Conservation (phyloP, 768 basidiomycete species). For the Phylloporus arenicola region DNA sequence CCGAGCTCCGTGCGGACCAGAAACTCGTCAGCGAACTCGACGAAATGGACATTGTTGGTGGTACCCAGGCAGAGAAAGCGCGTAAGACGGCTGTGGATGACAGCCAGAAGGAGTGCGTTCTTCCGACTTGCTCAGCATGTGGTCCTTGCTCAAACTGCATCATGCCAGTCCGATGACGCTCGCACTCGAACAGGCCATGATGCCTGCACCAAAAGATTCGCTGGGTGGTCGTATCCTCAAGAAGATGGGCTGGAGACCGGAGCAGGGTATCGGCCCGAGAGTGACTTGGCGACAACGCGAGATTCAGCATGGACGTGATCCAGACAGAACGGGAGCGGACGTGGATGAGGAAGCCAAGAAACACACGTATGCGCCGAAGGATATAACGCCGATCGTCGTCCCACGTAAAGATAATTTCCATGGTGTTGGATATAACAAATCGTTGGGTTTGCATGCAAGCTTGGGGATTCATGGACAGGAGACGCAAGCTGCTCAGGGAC, state of each 20-base stretch:
- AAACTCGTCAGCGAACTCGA: slow-evolving; percentile 76
- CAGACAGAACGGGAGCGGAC: slow-evolving; percentile 36
- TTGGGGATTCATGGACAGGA: slow-evolving; percentile 36
- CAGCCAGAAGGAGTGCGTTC: slow-evolving; percentile 33
- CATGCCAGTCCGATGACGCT: slow-evolving; percentile 52
- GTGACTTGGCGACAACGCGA: slow-evolving; percentile 71
- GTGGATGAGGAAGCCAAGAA: slow-evolving; percentile 80
- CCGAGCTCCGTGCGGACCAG: slow-evolving; percentile 69
- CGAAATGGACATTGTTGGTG: slow-evolving; percentile 64
- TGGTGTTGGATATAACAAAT: slow-evolving; percentile 78
- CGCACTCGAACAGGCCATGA: slow-evolving; percentile 59
- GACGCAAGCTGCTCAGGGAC: slow-evolving; percentile 34
- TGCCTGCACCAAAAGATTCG: slow-evolving; percentile 73
- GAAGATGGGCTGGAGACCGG: slow-evolving; percentile 94
- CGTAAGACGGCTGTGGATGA: slow-evolving; percentile 34
- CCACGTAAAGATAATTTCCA: slow-evolving; percentile 69
- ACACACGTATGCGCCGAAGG: slow-evolving; percentile 81
- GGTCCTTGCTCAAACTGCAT: neutral
- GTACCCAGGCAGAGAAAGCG: slow-evolving; percentile 44
- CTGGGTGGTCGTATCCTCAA: slow-evolving; percentile 80
- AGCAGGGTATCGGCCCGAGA: slow-evolving; percentile 91
- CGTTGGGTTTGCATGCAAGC: slow-evolving; percentile 55
- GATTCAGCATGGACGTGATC: slow-evolving; percentile 56
- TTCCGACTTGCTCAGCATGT: neutral
- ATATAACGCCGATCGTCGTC: slow-evolving; percentile 59